These are phyloP conservation scores for Rostrohypoxylon terebratum DNA, from an alignment of 495 filamentous ascomycete genomes.

Conservation along the genomic window DNA sequence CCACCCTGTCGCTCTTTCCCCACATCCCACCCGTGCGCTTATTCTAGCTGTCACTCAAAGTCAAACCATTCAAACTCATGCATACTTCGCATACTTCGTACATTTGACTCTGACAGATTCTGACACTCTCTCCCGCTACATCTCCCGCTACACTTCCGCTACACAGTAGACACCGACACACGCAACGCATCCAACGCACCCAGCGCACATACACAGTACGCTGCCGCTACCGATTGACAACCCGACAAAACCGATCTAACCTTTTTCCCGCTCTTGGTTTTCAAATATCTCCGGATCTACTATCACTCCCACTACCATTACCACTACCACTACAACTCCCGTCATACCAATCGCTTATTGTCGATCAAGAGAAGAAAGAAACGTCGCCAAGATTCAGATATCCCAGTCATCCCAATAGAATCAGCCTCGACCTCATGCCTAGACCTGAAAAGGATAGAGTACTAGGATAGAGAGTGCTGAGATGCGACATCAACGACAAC, in stretches of 20 bases:
- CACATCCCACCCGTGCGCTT: slow-evolving; percentile 38
- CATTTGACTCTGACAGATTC: slow-evolving; percentile 8
- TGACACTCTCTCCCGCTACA: slow-evolving; percentile 1
- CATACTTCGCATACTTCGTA: too few relatives aligned
- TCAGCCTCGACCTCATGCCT: slow-evolving; percentile 27
- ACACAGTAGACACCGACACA: not conserved
- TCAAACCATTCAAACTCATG: slow-evolving; percentile 27
- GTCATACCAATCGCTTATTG: slow-evolving; percentile 37
- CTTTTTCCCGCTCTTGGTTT: not conserved
- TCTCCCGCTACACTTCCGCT: not conserved
- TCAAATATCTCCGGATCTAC: slow-evolving; percentile 28
- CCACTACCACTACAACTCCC: slow-evolving; percentile 4
- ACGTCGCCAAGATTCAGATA: slow-evolving; percentile 34
- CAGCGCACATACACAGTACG: not conserved
- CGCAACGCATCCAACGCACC: not conserved
- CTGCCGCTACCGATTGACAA: not conserved
- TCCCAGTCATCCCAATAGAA: slow-evolving; percentile 10
- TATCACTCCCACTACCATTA: slow-evolving; percentile 1
- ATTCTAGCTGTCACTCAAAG: slow-evolving; percentile 13
- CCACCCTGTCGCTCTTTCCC: slow-evolving; percentile 25
- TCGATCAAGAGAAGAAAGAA: slow-evolving; percentile 44
- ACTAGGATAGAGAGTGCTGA: slow-evolving; percentile 32
- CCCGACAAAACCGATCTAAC: slow-evolving; percentile 9
- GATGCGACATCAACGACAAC: slow-evolving; percentile 49
- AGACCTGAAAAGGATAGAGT: slow-evolving; percentile 14